phyloP scores from a whole-genome alignment of 306 rosid genomes.

The Benincasa hispida region DNA sequence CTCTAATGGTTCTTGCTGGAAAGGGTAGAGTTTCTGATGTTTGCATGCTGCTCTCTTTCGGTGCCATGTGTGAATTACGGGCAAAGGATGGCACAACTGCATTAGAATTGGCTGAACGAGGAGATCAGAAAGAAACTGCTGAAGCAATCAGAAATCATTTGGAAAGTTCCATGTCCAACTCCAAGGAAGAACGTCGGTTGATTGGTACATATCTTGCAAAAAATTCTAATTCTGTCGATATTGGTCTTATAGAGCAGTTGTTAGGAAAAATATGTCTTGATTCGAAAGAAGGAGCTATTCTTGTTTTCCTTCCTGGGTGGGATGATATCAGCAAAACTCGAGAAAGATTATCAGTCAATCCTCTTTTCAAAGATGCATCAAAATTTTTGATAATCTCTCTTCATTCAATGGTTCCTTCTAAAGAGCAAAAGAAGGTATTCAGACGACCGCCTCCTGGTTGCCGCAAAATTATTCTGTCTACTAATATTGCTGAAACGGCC shows the following conservation, averaged over 20 bases:
- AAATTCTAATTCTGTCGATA: slow-evolving; percentile 60
- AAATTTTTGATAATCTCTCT: slow-evolving; percentile 45
- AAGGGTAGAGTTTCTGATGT: slow-evolving; percentile 73
- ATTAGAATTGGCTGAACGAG: slow-evolving; percentile 52
- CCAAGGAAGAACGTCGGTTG: slow-evolving; percentile 28
- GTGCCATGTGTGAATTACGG: slow-evolving; percentile 54
- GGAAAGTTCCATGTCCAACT: slow-evolving; percentile 32
- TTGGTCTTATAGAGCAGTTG: slow-evolving; percentile 56
- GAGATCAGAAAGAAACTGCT: slow-evolving; percentile 46
- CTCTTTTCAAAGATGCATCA: slow-evolving; percentile 39
- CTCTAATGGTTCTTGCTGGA: slow-evolving; percentile 85
- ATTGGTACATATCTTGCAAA: slow-evolving; percentile 47
- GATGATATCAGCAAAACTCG: slow-evolving; percentile 77
- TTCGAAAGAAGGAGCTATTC: slow-evolving; percentile 81
- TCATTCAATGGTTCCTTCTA: slow-evolving; percentile 78
- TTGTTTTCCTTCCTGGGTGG: slow-evolving; percentile 96
- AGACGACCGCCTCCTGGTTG: slow-evolving; percentile 44
- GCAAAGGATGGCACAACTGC: slow-evolving; percentile 64
- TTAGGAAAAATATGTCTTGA: slow-evolving; percentile 57
- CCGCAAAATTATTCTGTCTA: slow-evolving; percentile 87
- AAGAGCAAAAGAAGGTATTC: slow-evolving; percentile 76
- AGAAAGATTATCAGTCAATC: slow-evolving; percentile 39
- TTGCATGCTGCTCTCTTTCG: slow-evolving; percentile 74
- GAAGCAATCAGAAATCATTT: slow-evolving; percentile 41
- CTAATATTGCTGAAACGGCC: slow-evolving; percentile 94